Evolutionary conservation across 441 rosid species (phyloP).

Genomic region (Gossypium gossypioides): DNA sequence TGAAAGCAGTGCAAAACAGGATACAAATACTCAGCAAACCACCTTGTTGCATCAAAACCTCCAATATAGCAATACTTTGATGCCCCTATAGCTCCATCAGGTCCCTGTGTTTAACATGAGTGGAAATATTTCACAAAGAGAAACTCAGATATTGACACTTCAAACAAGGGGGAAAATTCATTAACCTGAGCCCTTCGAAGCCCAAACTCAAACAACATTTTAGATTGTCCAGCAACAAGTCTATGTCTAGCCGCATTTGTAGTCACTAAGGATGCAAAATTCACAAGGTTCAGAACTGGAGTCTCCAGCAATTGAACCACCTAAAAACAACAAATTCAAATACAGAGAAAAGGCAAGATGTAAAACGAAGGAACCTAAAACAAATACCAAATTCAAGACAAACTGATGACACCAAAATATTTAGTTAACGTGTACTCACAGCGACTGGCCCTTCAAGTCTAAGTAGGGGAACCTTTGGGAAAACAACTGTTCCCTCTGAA

Average conservation of each 20-base stretch:
- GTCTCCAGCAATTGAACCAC: constrained; percentile 88
- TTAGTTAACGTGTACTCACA: constrained; percentile 42
- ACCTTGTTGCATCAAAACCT: constrained; percentile 99
- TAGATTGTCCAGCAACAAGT: constrained; percentile 78
- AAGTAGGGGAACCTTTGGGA: constrained; percentile 86
- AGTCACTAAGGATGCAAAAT: constrained; percentile 82
- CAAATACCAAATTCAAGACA: constrained; percentile 1
- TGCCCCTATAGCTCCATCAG: constrained; percentile 91
- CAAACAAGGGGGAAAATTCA: constrained; percentile 5
- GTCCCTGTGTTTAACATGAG: constrained; percentile 51
- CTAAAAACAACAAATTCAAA: constrained; percentile 26
- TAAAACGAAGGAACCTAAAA: background rate
- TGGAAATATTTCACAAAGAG: constrained; percentile 11
- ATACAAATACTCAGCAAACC: constrained; percentile 12
- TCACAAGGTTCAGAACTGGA: constrained; percentile 71
- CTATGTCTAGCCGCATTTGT: constrained; percentile 90
- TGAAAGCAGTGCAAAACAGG: background rate
- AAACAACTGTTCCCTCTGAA: constrained; percentile 85
- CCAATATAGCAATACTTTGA: constrained; percentile 95
- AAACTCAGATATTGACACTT: constrained; percentile 12
- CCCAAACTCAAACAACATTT: constrained; percentile 75
- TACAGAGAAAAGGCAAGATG: constrained; percentile 7
- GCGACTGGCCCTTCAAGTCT: constrained; percentile 88
- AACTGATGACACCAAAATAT: background rate
- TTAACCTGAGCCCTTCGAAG: constrained; percentile 90